These are phyloP conservation scores for Pichia sp. DNA, from an alignment of 1,139 yeast genomes.

Conservation along the genomic window DNA sequence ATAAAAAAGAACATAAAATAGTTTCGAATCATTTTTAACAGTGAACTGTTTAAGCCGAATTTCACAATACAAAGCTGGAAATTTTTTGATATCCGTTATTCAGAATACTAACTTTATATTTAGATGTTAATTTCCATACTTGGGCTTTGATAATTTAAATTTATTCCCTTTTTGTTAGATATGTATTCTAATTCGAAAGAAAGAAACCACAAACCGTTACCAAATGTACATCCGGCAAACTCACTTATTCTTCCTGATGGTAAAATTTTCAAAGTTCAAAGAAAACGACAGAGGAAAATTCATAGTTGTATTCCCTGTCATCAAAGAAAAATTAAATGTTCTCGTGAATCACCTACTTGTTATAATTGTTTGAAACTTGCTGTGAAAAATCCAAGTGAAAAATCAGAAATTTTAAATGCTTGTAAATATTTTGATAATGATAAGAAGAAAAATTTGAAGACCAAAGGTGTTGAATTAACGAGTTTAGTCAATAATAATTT, in stretches of 20 bases:
- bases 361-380: slow-evolving; percentile 37
- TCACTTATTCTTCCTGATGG: slow-evolving; percentile 41
- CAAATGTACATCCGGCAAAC: slow-evolving; percentile 24
- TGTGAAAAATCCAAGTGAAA: slow-evolving; percentile 16
- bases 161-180: background rate
- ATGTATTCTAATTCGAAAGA: background rate
- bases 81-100: no score
- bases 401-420: slow-evolving; percentile 19
- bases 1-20: no score
- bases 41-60: no score
- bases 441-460: slow-evolving; percentile 35
- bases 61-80: no score
- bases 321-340: slow-evolving; percentile 55
- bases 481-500: background rate
- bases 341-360: slow-evolving; percentile 40
- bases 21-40: no score
- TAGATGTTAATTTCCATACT: no score
- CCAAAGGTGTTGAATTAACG: slow-evolving; percentile 17
- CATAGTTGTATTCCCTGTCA: slow-evolving; percentile 57
- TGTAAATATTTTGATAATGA: slow-evolving; percentile 56
- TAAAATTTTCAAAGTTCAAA: slow-evolving; percentile 45
- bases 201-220: slow-evolving; percentile 12
- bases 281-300: slow-evolving; percentile 51
- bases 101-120: no score
- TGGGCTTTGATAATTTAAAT: no score